Evolutionary conservation across 192 early-diverging fungal species (phyloP), one percentile per base, ranked within the genome.

Genomic region (Coemansia sp.): DNA sequence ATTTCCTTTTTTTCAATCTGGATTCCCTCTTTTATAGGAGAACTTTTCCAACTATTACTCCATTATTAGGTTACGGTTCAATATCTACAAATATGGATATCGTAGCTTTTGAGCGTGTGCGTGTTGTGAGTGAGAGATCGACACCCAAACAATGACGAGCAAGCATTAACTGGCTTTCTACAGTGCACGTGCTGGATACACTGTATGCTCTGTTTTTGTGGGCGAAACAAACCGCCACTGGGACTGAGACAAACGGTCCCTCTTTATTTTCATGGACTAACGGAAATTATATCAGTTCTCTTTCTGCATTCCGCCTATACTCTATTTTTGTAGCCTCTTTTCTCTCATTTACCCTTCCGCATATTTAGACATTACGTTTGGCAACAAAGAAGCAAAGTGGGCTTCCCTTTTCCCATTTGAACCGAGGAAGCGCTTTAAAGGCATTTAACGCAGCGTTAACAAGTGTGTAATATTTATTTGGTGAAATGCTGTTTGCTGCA

Each of bases 401-500:
- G 29, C 6, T 31, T 31, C 7, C 29, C 29, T 31, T 31, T 31
- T 31, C 29, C 29, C 29, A 31, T 31, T 31, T 31, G 29, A 31
- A 21, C 21, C 1, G 21, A 21, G 21, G 21, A 21, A 21, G 21
- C 29, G 29, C 29, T 31, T 31, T 31, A 21, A 21, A 21, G 21
- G 21, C 21, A 21, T 21, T 21, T 21, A 21, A 21, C 21, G 21
- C 21, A 21, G 21, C 21, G 29, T 31, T 31, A 31, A 8, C 16
- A 22, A 54, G 52, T 54, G n/a, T 25, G 22, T 29, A 31, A 31
- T 31, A 31, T 31, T 31, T 31, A 31, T 31, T 31, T 31, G 29
- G 29, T 31, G 38, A 45, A 62, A 77, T 78, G 75, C 66, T 64
- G 19, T 61, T 79, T 62, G 63, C 22, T 0, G 31, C 56, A 26